A percentile compares a stretch with the other conserved stretches of the same genome.
Conservation (phyloP, 2,329 filamentous ascomycete species). For the Curvularia lunata region DNA sequence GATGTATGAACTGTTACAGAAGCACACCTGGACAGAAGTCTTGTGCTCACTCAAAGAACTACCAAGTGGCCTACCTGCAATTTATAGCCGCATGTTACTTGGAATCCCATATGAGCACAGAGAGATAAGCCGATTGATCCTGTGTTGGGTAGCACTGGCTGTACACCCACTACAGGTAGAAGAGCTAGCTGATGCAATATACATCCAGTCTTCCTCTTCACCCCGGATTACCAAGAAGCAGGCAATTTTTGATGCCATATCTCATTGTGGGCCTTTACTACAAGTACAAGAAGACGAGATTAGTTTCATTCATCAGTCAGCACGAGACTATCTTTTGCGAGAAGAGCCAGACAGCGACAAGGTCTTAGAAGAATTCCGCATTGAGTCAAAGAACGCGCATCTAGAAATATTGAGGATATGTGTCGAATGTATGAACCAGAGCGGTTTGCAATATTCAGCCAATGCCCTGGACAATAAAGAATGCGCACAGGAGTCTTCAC, state of each 20-base stretch:
- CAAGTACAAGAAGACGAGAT: conserved; percentile 31
- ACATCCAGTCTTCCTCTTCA: background rate
- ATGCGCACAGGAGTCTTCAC: background rate
- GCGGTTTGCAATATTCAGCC: background rate
- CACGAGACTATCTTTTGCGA: conserved; percentile 37
- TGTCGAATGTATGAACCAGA: background rate
- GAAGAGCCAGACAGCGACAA: conserved; percentile 3
- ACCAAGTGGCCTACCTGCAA: conserved; percentile 30
- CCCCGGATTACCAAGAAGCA: background rate
- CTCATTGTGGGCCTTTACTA: conserved; percentile 20
- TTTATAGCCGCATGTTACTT: conserved; percentile 39
- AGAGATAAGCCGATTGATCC: conserved; percentile 25
- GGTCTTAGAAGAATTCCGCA: conserved; percentile 9
- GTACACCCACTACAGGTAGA: background rate
- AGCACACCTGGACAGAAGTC: conserved; percentile 16
- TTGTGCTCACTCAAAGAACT: conserved; percentile 21
- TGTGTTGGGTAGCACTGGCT: background rate
- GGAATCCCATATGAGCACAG: conserved; percentile 24
- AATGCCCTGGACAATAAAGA: background rate
- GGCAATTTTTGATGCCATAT: background rate
- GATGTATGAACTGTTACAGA: conserved; percentile 23
- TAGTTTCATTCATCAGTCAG: conserved; percentile 39
- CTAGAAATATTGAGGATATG: background rate
- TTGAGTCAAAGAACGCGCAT: conserved; percentile 3
- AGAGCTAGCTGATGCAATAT: background rate